A percentile compares a stretch with the other conserved stretches of the same genome.
phyloP scores from a whole-genome alignment of 139 green algal genomes.

The Closterium sp. region DNA sequence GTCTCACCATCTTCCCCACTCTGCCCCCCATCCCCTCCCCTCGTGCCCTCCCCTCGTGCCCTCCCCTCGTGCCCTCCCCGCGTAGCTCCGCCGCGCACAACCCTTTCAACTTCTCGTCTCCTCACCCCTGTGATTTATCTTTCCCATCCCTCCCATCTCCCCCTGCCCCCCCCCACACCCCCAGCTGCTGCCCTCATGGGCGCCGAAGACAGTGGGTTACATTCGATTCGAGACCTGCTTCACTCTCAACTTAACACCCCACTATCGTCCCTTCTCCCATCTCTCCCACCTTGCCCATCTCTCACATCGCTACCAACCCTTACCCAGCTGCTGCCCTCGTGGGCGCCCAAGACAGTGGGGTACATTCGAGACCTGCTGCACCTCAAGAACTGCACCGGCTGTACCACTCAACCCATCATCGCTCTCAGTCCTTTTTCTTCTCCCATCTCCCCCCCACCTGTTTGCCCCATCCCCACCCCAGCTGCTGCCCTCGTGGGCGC shows the following conservation, averaged over 20 bases:
- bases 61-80: too few relatives aligned
- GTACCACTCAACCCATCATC: background rate
- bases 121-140: too few relatives aligned
- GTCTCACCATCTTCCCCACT: too few relatives aligned
- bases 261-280: too few relatives aligned
- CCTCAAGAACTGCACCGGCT: conserved; percentile 33
- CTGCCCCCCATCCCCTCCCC: too few relatives aligned
- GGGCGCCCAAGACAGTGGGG: conserved; percentile 33
- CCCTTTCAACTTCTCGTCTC: too few relatives aligned
- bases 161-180: too few relatives aligned
- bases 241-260: background rate
- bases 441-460: background rate
- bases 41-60: too few relatives aligned
- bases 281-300: too few relatives aligned
- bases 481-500: conserved; percentile 33
- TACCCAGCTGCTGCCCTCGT: conserved; percentile 21
- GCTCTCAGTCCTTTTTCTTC: too few relatives aligned
- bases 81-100: too few relatives aligned
- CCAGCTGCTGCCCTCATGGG: background rate
- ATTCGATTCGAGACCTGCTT: conserved; percentile 19
- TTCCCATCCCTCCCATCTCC: background rate
- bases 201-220: conserved; percentile 29
- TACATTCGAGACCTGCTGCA: conserved; percentile 38
- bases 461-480: background rate
- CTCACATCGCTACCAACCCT: too few relatives aligned